A percentile compares a stretch with the other conserved stretches of the same genome.
Conservation (phyloP, 495 filamentous ascomycete genomes). For the Aspergillus leporis region DNA sequence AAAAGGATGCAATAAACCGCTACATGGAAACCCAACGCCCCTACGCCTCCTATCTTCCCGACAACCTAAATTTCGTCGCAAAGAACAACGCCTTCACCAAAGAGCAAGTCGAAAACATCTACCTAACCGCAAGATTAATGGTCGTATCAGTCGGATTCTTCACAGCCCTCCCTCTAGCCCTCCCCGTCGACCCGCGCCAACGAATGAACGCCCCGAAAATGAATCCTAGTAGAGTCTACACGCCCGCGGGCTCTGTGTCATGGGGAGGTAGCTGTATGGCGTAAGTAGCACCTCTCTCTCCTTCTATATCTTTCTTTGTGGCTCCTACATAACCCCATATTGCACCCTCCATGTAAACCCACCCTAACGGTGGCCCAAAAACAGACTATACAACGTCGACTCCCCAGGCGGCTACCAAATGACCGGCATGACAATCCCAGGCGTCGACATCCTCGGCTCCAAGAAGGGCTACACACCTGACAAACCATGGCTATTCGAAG, state of each 20-base stretch:
- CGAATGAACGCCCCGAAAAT: conserved; percentile 57
- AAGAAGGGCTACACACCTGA: conserved; percentile 45
- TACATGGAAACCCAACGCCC: conserved; percentile 61
- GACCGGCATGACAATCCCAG: conserved; percentile 54
- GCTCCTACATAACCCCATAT: too few relatives aligned
- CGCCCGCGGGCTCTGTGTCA: conserved; percentile 53
- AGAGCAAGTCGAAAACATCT: conserved; percentile 45
- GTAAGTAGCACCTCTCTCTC: conserved; percentile 7
- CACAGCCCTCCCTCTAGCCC: conserved; percentile 50
- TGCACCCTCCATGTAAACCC: background rate
- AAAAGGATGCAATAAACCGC: conserved; percentile 49
- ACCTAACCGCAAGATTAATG: conserved; percentile 49
- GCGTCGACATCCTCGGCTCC: conserved; percentile 54
- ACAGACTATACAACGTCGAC: conserved; percentile 54
- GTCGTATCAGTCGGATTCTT: conserved; percentile 60
- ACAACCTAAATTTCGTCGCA: conserved; percentile 58
- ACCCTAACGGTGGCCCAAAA: background rate
- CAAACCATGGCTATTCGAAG: conserved; percentile 56
- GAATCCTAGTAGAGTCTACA: conserved; percentile 60
- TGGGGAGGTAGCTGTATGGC: conserved; percentile 57
- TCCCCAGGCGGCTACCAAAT: conserved; percentile 60
- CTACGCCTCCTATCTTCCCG: conserved; percentile 58
- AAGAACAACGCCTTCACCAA: conserved; percentile 56
- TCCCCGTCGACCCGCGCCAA: conserved; percentile 58
- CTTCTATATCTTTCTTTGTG: too few relatives aligned